Evolutionary conservation across 352 stramenopile genomes (phyloP), one percentile per base, ranked within the genome.

Genomic region (Globisporangium parvum): DNA sequence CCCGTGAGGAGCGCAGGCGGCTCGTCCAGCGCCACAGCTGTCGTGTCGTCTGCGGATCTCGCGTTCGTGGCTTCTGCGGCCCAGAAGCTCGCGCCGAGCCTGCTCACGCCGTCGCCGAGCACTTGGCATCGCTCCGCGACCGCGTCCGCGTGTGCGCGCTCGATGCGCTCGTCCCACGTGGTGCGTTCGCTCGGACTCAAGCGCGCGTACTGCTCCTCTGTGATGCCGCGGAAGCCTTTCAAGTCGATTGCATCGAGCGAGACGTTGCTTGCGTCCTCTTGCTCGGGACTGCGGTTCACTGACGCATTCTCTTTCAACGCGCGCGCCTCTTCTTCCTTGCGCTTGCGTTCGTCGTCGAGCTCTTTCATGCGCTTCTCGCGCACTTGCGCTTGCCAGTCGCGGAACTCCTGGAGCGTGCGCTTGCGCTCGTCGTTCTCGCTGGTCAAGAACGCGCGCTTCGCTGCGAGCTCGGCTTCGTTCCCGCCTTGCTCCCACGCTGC

Each of bases 401-500:
- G 75, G 63, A 95, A 93, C 52, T 88, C 77, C 54, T 93, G 75
- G 17, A 92, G 62, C 28, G 67, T 75, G 18, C 76, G 70, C 15
- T 64, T 68, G 35, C 80, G 78, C 41, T 91, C 77, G 24, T 88
- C 79, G 49, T 93, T 75, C 64, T 93, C 88, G 6, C 75, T 69
- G 33, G 85, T 63, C 33, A 97, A 89, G 55, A 93, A 94, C 18
- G 51, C 61, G 2, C 70, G 60, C 31, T 88, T 88, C 11, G 87
- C 87, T 23, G 78, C 63, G 8, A 75, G 66, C 69, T 98, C 96
- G 6, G 89, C 92, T 40, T 98, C 92, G 17, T 68, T 60, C 6
- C 96, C 96, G 24, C 93, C 96, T 18, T 60, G 37, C n/a, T 73
- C 55, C 92, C 91, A 98, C 15, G 91, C 96, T 17, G 71, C 71